These are phyloP conservation scores for Mucor velutinosus DNA, from an alignment of 371 early-diverging fungal genomes.

Conservation along the genomic window DNA sequence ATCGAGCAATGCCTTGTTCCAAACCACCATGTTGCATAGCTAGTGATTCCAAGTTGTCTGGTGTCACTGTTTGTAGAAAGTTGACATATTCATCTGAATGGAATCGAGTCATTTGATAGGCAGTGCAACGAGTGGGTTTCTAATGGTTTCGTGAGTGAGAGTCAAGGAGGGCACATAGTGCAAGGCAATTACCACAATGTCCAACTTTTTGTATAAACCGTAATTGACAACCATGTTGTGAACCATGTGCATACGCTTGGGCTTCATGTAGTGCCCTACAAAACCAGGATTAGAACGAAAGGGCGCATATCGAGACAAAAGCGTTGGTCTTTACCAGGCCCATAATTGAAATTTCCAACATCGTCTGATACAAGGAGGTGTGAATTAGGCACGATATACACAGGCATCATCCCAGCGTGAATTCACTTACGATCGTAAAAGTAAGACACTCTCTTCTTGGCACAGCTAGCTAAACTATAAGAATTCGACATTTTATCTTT, in stretches of 20 bases:
- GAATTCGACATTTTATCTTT: conserved; percentile 42
- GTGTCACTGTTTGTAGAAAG: conserved; percentile 93
- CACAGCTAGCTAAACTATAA: conserved; percentile 50
- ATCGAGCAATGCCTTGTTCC: conserved; percentile 68
- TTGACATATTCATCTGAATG: conserved; percentile 99
- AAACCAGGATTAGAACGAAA: not conserved
- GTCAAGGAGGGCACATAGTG: not conserved
- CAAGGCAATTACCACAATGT: conserved; percentile 64
- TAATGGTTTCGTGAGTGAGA: conserved; percentile 17
- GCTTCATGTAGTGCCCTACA: conserved; percentile 98
- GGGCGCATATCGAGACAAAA: not conserved
- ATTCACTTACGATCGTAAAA: conserved; percentile 70
- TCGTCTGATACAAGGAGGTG: conserved; percentile 53
- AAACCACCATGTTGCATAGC: conserved; percentile 72
- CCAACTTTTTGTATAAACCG: conserved; percentile 95
- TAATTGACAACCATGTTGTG: conserved; percentile 97
- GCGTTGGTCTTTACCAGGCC: conserved; percentile 57
- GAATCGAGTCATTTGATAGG: conserved; percentile 96
- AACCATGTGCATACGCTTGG: conserved; percentile 97
- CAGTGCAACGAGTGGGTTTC: conserved; percentile 89
- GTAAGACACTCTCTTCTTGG: conserved; percentile 74
- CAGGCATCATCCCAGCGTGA: not conserved
- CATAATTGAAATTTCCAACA: conserved; percentile 91
- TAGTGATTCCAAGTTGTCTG: conserved; percentile 88
- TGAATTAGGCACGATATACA: not conserved